Percentiles rank a stretch among this genome's conserved stretches.
Evolutionary conservation across 78 protist genomes (phyloP).

Genomic region (Diacronema lutheri): DNA sequence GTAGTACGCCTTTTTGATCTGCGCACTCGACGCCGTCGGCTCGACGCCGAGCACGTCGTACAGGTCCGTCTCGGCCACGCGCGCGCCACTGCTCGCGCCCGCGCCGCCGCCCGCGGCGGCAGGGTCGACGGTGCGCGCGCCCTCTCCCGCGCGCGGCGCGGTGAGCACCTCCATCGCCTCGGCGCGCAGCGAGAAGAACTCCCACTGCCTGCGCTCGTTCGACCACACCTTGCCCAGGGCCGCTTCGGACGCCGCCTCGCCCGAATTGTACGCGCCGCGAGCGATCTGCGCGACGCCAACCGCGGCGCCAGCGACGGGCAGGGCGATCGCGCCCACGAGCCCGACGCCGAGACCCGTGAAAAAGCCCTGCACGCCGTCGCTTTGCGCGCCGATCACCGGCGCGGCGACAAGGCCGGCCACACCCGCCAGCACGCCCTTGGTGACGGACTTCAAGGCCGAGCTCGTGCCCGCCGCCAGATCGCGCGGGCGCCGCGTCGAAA

Average conservation of each 20-base stretch:
- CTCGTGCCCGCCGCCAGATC: background rate
- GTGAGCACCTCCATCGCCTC: conserved; percentile 7
- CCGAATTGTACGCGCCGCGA: background rate
- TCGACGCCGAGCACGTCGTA: conserved; percentile 35
- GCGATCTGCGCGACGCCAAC: background rate
- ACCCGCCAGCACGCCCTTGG: background rate
- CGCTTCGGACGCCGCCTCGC: background rate
- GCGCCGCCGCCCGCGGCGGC: background rate
- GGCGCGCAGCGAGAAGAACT: background rate
- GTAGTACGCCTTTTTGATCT: conserved; percentile 23
- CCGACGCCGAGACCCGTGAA: background rate
- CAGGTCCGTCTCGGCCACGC: conserved; percentile 16
- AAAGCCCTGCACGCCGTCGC: background rate
- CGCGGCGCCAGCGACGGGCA: conserved; percentile 17
- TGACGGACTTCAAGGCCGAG: background rate
- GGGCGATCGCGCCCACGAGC: background rate
- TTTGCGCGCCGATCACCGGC: conserved; percentile 1
- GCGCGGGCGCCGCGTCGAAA: conserved; percentile 1
- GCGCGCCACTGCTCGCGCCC: background rate
- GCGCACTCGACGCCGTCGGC: background rate
- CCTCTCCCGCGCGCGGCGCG: no score
- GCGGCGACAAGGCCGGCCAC: conserved; percentile 4
- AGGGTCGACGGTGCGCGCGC: background rate
- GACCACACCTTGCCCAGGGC: conserved; percentile 1
- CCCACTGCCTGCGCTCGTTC: background rate